phyloP scores from a whole-genome alignment of 208 protist genomes.

The Acanthamoeba triangularis region DNA sequence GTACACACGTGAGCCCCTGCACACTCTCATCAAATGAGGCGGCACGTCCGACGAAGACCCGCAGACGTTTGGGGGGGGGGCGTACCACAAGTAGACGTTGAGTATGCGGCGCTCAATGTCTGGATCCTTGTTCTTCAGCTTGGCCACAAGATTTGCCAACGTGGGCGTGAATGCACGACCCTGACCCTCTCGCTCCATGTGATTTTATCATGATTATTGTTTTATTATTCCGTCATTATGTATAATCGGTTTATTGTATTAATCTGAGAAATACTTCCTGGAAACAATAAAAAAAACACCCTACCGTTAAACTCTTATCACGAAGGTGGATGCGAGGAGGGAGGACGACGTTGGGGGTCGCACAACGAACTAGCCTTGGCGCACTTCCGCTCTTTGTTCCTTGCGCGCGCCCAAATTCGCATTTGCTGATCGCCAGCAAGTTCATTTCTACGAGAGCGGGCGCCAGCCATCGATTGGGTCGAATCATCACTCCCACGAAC shows the following conservation, averaged over 20 bases:
- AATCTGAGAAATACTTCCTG: too few species aligned
- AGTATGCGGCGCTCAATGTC: neutral
- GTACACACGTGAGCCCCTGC: slow-evolving; percentile 39
- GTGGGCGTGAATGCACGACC: neutral
- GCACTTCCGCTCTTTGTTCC: too few species aligned
- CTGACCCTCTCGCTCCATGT: neutral
- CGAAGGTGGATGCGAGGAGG: neutral
- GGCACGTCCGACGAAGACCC: neutral
- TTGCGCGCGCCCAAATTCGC: too few species aligned
- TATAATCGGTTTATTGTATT: too few species aligned
- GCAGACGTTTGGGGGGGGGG: neutral
- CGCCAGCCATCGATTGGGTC: too few species aligned
- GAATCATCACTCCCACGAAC: neutral
- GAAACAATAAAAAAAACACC: neutral
- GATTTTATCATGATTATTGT: too few species aligned
- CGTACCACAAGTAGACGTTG: slow-evolving; percentile 46
- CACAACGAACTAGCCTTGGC: too few species aligned
- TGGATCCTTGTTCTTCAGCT: slow-evolving; percentile 1
- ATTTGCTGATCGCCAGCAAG: too few species aligned
- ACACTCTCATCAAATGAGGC: neutral
- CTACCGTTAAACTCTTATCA: neutral
- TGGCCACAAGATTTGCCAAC: neutral
- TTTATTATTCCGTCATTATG: too few species aligned
- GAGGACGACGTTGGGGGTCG: too few species aligned
- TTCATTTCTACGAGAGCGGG: too few species aligned